A percentile compares a stretch with the other conserved stretches of the same genome.
These are phyloP conservation scores for Botrytis sinoallii DNA, from an alignment of 2,329 filamentous ascomycete genomes.

Conservation along the genomic window DNA sequence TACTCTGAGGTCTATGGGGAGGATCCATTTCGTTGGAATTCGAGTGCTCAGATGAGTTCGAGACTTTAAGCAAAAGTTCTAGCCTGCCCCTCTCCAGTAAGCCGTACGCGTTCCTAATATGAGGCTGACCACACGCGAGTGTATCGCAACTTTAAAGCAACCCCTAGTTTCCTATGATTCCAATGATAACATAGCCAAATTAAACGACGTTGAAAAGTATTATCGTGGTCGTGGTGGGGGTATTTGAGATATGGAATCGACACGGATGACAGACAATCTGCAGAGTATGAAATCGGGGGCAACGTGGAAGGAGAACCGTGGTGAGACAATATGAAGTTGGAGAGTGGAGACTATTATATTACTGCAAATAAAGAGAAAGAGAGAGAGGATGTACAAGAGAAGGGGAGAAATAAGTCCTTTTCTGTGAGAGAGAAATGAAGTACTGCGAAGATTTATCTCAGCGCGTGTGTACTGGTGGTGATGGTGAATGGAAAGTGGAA, in stretches of 20 bases:
- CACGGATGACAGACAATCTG: slow-evolving; percentile 5
- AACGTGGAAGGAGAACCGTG: slow-evolving; percentile 10
- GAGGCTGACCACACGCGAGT: slow-evolving; percentile 29
- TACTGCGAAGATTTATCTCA: slow-evolving; percentile 15
- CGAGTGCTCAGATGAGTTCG: slow-evolving; percentile 17
- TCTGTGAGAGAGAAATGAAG: not conserved
- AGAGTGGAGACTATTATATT: slow-evolving; percentile 7
- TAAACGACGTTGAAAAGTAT: slow-evolving; percentile 8
- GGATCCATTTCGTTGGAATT: slow-evolving; percentile 31
- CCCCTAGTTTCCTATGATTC: slow-evolving; percentile 26
- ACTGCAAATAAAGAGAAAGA: not conserved
- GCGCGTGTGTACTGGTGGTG: slow-evolving; percentile 4
- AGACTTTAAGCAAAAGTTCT: slow-evolving; percentile 10
- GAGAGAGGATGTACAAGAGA: slow-evolving; percentile 9
- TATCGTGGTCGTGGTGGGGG: slow-evolving; percentile 20
- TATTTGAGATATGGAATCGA: slow-evolving; percentile 9
- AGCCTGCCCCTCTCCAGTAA: slow-evolving; percentile 25
- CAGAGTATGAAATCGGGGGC: slow-evolving; percentile 10
- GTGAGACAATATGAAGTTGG: slow-evolving; percentile 6
- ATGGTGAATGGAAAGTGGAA: slow-evolving; percentile 4
- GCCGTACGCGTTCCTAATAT: slow-evolving; percentile 32
- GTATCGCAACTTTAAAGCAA: slow-evolving; percentile 25
- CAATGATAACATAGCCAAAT: slow-evolving; percentile 30
- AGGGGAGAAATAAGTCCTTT: not conserved
- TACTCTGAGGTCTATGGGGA: slow-evolving; percentile 27